Evolutionary conservation across 2,329 filamentous ascomycete species (phyloP).

Genomic region (Pseudocercospora cruenta): DNA sequence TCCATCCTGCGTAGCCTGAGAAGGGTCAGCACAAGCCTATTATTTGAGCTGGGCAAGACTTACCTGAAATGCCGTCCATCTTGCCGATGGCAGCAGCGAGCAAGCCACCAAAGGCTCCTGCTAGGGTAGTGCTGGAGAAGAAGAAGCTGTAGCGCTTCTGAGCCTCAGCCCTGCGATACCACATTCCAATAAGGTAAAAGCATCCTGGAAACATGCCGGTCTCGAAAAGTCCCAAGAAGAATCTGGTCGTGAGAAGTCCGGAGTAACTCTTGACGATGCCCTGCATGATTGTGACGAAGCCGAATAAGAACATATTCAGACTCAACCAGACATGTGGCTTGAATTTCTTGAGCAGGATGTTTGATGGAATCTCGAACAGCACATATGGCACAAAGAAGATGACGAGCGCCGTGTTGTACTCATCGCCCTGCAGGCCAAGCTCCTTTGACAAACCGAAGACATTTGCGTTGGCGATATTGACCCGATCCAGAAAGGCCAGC

Average conservation of each 20-base stretch:
- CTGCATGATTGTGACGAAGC: conserved; percentile 68
- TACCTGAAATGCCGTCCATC: conserved; percentile 66
- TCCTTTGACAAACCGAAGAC: conserved; percentile 54
- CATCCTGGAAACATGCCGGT: conserved; percentile 68
- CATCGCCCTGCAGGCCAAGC: conserved; percentile 48
- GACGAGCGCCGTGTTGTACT: conserved; percentile 56
- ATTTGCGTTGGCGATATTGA: conserved; percentile 60
- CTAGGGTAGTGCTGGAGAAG: conserved; percentile 79
- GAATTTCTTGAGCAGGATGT: conserved; percentile 56
- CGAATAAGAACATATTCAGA: conserved; percentile 82
- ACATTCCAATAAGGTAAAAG: conserved; percentile 62
- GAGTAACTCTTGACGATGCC: conserved; percentile 77
- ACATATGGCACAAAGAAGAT: conserved; percentile 59
- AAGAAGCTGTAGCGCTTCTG: conserved; percentile 94
- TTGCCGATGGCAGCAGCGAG: conserved; percentile 87
- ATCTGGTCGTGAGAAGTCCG: conserved; percentile 75
- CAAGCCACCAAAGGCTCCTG: conserved; percentile 83
- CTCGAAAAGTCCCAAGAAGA: conserved; percentile 73
- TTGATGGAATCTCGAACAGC: conserved; percentile 58
- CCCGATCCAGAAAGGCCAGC: conserved; percentile 43
- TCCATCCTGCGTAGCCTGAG: conserved; percentile 70
- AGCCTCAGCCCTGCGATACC: conserved; percentile 85
- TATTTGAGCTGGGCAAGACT: not conserved
- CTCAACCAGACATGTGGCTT: conserved; percentile 56
- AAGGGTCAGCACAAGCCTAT: not conserved